These are phyloP conservation scores for Fusarium sp. DNA, from an alignment of 2,329 filamentous ascomycete species.

Conservation along the genomic window DNA sequence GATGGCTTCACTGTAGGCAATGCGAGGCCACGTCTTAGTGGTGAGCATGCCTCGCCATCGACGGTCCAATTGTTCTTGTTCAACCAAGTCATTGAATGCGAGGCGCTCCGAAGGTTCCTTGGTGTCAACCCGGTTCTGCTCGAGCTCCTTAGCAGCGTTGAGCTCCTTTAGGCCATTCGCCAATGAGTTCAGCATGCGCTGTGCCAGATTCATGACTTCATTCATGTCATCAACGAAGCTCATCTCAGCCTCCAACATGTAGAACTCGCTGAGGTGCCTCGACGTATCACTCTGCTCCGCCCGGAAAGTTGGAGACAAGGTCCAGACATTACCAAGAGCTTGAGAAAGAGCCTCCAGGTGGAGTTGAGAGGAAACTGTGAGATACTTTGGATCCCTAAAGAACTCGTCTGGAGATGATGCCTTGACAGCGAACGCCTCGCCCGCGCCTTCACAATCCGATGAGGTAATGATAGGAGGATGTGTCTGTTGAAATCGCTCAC, in stretches of 20 bases:
- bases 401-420: conserved; percentile 65
- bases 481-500: conserved; percentile 79
- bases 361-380: conserved; percentile 94
- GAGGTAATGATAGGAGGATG: conserved; percentile 96
- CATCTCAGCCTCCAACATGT: conserved; percentile 96
- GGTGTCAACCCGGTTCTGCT: conserved; percentile 50
- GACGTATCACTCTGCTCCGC: conserved; percentile 94
- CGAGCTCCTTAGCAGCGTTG: conserved; percentile 60
- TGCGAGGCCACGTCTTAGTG: conserved; percentile 74
- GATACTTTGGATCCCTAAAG: conserved; percentile 89
- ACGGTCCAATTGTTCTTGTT: conserved; percentile 63
- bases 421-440: conserved; percentile 85
- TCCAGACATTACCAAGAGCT: conserved; percentile 91
- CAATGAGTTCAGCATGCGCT: conserved; percentile 76
- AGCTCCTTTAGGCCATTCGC: conserved; percentile 54
- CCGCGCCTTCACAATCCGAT: conserved; percentile 96
- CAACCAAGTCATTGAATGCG: conserved; percentile 58
- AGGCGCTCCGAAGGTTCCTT: conserved; percentile 55
- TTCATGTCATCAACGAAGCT: conserved; percentile 79
- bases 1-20: conserved; percentile 86
- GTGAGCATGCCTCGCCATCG: conserved; percentile 78
- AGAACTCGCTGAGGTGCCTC: conserved; percentile 95
- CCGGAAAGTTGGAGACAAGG: conserved; percentile 91
- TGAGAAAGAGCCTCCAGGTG: conserved; percentile 94
- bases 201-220: conserved; percentile 81